These are phyloP conservation scores for Angomonas desouzai DNA, from an alignment of 208 protist genomes.

Conservation along the genomic window DNA sequence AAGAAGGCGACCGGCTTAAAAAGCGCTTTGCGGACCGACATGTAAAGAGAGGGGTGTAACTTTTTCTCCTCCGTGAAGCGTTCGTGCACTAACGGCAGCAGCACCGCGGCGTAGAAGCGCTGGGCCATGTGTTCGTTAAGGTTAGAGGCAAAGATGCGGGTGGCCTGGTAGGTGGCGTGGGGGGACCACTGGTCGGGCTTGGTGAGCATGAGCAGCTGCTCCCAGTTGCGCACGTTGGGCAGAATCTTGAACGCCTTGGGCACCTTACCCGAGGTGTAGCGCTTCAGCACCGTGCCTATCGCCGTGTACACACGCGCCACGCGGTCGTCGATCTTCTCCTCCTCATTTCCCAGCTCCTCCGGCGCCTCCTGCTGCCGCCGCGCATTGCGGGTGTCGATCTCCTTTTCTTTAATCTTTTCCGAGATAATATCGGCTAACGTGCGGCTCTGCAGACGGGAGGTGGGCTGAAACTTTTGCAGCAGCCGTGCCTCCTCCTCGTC, in stretches of 20 bases:
- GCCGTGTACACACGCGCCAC: conserved; percentile 90
- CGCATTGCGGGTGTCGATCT: conserved; percentile 29
- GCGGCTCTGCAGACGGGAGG: conserved; percentile 80
- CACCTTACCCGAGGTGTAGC: conserved; percentile 97
- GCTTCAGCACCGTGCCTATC: conserved; percentile 93
- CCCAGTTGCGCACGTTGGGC: conserved; percentile 96
- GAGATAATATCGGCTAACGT: conserved; percentile 90
- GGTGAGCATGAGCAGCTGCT: conserved; percentile 97
- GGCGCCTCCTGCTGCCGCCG: conserved; percentile 12
- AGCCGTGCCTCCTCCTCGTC: conserved; percentile 86
- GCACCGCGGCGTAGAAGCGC: conserved; percentile 97
- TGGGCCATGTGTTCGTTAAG: conserved; percentile 96
- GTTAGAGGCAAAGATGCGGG: conserved; percentile 96
- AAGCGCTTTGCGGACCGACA: conserved; percentile 96
- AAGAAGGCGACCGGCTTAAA: conserved; percentile 99
- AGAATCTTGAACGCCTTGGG: conserved; percentile 99
- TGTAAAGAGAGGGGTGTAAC: conserved; percentile 98
- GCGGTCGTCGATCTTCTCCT: conserved; percentile 66
- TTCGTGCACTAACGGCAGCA: conserved; percentile 94
- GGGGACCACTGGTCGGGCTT: conserved; percentile 95
- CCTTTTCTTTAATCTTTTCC: conserved; percentile 89
- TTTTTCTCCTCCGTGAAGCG: conserved; percentile 75
- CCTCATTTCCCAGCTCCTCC: conserved; percentile 13
- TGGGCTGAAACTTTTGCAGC: conserved; percentile 85
- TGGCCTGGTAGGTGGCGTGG: conserved; percentile 94